phyloP scores from a whole-genome alignment of 164 flowering plant genomes.

The Platanus orientalis region DNA sequence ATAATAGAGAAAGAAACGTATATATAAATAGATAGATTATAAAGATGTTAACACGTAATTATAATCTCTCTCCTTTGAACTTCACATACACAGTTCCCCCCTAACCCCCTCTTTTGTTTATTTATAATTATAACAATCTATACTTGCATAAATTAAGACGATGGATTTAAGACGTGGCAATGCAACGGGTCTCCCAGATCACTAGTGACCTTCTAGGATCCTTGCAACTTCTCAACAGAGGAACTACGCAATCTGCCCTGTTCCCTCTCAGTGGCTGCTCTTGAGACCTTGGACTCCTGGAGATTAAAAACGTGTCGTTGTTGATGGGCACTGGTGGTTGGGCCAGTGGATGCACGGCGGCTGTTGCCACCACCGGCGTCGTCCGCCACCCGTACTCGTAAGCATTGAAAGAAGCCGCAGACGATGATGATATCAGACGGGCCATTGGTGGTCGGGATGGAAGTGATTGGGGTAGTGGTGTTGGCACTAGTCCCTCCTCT shows the following conservation, averaged over 20 bases:
- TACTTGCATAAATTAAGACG: background rate
- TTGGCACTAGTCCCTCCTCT: background rate
- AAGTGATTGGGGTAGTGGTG: slow-evolving; percentile 30
- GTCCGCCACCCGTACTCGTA: slow-evolving; percentile 58
- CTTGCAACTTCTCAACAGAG: slow-evolving; percentile 45
- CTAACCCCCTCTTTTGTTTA: too few relatives aligned
- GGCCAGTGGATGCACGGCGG: background rate
- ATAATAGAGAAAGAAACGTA: too few relatives aligned
- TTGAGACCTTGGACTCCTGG: slow-evolving; percentile 6
- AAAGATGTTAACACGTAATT: too few relatives aligned
- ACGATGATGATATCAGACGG: slow-evolving; percentile 16
- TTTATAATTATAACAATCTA: too few relatives aligned
- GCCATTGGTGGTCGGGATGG: slow-evolving; percentile 19
- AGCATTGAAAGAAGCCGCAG: slow-evolving; percentile 40
- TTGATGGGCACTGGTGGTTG: slow-evolving; percentile 4
- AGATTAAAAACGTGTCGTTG: too few relatives aligned
- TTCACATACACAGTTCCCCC: too few relatives aligned
- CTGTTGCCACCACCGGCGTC: slow-evolving; percentile 13
- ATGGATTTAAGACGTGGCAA: slow-evolving; percentile 56
- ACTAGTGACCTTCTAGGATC: slow-evolving; percentile 43
- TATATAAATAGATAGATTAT: too few relatives aligned
- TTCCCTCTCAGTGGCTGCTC: slow-evolving; percentile 31
- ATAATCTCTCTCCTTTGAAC: too few relatives aligned
- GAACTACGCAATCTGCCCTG: slow-evolving; percentile 33
- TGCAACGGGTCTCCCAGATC: slow-evolving; percentile 61